Evolutionary conservation across 129 eudicot genomes (phyloP).

Genomic region (Kitagawia praeruptora): DNA sequence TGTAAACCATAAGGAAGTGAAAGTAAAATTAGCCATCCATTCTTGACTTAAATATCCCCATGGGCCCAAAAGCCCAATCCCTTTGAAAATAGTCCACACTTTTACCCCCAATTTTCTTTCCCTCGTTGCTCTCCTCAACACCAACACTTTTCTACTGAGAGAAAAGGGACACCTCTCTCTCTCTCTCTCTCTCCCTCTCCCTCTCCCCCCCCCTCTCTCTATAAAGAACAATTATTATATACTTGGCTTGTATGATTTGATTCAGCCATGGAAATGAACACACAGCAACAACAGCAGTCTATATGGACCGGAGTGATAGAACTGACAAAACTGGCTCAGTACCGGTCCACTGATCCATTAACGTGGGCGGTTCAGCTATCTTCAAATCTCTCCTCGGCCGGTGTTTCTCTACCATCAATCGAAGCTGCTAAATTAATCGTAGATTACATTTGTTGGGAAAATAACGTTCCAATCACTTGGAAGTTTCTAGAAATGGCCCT

Average conservation of each 20-base stretch:
- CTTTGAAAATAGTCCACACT: background rate
- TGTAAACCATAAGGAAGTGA: background rate
- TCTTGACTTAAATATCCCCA: background rate
- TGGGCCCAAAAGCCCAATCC: background rate
- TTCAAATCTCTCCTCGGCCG: constrained; percentile 47
- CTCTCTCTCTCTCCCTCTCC: too few species aligned
- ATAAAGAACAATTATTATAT: too few species aligned
- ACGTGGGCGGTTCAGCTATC: constrained; percentile 61
- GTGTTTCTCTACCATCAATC: constrained; percentile 64
- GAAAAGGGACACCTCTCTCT: too few species aligned
- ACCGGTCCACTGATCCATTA: constrained; percentile 49
- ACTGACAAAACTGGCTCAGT: constrained; percentile 66
- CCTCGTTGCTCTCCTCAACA: background rate
- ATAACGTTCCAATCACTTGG: constrained; percentile 75
- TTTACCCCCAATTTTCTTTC: background rate
- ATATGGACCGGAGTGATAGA: constrained; percentile 58
- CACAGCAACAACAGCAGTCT: constrained; percentile 15
- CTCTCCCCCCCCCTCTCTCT: too few species aligned
- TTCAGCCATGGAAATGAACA: constrained; percentile 29
- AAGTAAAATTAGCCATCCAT: background rate
- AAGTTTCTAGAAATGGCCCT: constrained; percentile 84
- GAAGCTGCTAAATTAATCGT: constrained; percentile 60
- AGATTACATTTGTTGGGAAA: constrained; percentile 62
- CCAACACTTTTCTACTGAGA: background rate
- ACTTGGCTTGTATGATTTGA: too few species aligned